Percentiles rank a stretch among this genome's conserved stretches.
phyloP scores from a whole-genome alignment of 2,329 filamentous ascomycete species.

The Diaporthe caulivora region DNA sequence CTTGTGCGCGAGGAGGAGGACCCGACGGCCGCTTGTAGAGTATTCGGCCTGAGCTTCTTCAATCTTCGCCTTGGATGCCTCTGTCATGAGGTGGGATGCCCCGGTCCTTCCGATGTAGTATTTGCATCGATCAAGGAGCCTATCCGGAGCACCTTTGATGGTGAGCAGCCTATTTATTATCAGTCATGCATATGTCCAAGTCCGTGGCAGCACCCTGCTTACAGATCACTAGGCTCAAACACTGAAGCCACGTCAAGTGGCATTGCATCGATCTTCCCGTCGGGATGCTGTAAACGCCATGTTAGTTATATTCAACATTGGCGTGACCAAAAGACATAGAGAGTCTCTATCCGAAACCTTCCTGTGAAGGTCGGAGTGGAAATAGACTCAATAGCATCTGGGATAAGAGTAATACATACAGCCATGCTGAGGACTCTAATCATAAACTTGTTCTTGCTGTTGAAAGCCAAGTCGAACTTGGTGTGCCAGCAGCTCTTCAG shows the following conservation, averaged over 20 bases:
- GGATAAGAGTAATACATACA: background rate
- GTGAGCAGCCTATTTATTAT: slow-evolving; percentile 64
- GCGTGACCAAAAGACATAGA: background rate
- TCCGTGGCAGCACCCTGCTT: slow-evolving; percentile 38
- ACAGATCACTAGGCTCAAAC: slow-evolving; percentile 55
- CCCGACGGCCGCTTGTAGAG: slow-evolving; percentile 76
- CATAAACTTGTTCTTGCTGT: slow-evolving; percentile 89
- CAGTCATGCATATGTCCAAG: background rate
- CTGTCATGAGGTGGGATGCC: slow-evolving; percentile 62
- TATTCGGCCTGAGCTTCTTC: slow-evolving; percentile 75
- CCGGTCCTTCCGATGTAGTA: slow-evolving; percentile 69
- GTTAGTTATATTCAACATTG: background rate
- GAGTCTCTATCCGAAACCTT: background rate
- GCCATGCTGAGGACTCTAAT: slow-evolving; percentile 69
- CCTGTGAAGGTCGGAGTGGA: background rate
- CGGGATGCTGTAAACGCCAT: slow-evolving; percentile 43
- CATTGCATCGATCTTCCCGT: slow-evolving; percentile 54
- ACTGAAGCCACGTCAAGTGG: slow-evolving; percentile 49
- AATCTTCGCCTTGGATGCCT: slow-evolving; percentile 58
- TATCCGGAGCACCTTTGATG: slow-evolving; percentile 85
- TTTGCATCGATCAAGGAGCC: slow-evolving; percentile 74
- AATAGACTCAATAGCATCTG: no score
- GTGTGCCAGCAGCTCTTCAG: slow-evolving; percentile 74
- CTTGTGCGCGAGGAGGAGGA: slow-evolving; percentile 76
- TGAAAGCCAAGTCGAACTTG: slow-evolving; percentile 78